Evolutionary conservation across 2,329 filamentous ascomycete genomes (phyloP).

Genomic region (Fusarium chaquense): DNA sequence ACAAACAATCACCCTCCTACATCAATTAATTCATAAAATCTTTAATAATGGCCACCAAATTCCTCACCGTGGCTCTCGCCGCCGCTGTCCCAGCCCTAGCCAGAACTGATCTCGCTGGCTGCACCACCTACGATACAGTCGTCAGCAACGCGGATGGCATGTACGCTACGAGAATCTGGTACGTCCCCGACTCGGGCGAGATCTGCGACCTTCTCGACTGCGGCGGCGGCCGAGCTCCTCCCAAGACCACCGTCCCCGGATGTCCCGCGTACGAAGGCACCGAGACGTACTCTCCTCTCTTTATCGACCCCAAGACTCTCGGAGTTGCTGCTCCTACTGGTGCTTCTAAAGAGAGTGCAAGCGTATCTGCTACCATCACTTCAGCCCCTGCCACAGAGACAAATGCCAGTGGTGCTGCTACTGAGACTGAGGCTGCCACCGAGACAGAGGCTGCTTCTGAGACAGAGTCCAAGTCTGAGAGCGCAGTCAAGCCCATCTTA

Average conservation of each 20-base stretch:
- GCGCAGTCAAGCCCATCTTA: neutral
- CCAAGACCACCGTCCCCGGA: constrained; percentile 72
- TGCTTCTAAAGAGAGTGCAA: neutral
- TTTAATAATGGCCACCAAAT: constrained; percentile 46
- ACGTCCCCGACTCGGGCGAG: constrained; percentile 72
- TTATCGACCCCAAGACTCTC: constrained; percentile 54
- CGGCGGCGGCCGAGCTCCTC: constrained; percentile 73
- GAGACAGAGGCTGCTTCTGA: constrained; percentile 2
- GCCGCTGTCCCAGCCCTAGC: constrained; percentile 54
- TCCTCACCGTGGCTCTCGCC: constrained; percentile 45
- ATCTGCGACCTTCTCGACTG: constrained; percentile 74
- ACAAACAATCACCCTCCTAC: neutral
- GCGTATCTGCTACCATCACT: constrained; percentile 33
- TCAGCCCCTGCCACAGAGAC: constrained; percentile 33
- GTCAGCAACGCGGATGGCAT: constrained; percentile 47
- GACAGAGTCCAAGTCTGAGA: constrained; percentile 4
- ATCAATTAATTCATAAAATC: constrained; percentile 17
- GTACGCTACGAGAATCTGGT: constrained; percentile 66
- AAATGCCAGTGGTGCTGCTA: constrained; percentile 2
- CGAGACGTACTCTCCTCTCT: constrained; percentile 65
- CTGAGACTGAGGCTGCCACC: constrained; percentile 10
- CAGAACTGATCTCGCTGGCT: constrained; percentile 61
- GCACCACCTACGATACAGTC: constrained; percentile 56
- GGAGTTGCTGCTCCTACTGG: constrained; percentile 20
- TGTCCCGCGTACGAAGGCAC: constrained; percentile 68